Evolutionary conservation across 441 rosid genomes (phyloP).

Genomic region (Adansonia grandidieri): DNA sequence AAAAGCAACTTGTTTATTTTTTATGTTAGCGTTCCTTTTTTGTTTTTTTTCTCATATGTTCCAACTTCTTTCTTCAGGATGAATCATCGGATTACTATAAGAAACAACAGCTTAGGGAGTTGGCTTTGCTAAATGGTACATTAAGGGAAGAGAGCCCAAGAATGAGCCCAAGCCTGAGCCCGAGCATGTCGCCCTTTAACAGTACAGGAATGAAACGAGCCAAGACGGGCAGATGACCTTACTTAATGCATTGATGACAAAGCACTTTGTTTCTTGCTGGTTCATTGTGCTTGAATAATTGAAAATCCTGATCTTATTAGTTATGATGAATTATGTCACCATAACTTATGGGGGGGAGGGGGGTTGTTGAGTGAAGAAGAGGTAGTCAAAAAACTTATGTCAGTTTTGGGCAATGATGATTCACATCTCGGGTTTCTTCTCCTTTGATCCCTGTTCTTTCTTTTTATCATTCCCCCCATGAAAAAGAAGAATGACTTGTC

Average conservation of each 20-base stretch:
- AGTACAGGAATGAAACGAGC: slow-evolving; percentile 79
- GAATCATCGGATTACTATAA: slow-evolving; percentile 92
- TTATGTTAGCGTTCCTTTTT: slow-evolving; percentile 18
- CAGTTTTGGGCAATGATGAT: too few species aligned
- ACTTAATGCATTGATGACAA: neutral
- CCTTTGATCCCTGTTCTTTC: too few species aligned
- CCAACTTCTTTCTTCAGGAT: slow-evolving; percentile 51
- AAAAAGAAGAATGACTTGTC: too few species aligned
- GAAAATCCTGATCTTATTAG: neutral
- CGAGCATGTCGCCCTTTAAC: slow-evolving; percentile 87
- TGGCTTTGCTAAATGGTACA: slow-evolving; percentile 83
- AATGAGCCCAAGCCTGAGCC: slow-evolving; percentile 93
- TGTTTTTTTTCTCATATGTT: neutral
- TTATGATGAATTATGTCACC: slow-evolving; percentile 21
- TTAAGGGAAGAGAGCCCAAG: slow-evolving; percentile 91
- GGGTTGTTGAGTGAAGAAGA: too few species aligned
- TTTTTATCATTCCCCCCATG: too few species aligned
- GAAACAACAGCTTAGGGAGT: slow-evolving; percentile 85
- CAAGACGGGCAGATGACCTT: slow-evolving; percentile 68
- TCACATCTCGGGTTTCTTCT: too few species aligned
- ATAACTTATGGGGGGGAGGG: neutral
- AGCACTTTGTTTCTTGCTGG: slow-evolving; percentile 15
- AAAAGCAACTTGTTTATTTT: neutral
- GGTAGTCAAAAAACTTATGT: too few species aligned
- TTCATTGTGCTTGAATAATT: slow-evolving; percentile 30